phyloP scores from a whole-genome alignment of 768 basidiomycete species.

The Pholiota molesta region DNA sequence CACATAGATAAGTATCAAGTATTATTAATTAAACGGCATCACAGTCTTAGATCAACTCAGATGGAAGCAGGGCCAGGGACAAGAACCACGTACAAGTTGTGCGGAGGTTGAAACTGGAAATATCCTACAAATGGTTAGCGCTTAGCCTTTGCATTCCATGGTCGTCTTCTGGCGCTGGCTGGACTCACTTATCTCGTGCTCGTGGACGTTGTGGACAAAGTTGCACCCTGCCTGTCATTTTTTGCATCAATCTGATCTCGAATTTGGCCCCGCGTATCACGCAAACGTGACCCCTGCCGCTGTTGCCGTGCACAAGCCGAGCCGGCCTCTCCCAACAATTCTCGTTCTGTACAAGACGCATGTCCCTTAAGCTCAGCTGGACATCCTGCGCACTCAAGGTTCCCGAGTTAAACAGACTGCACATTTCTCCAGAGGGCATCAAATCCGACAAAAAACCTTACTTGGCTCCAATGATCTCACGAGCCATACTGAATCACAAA shows the following conservation, averaged over 20 bases:
- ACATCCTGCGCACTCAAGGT: too few relatives aligned
- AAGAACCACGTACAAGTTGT: not conserved
- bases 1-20: not conserved
- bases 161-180: not conserved
- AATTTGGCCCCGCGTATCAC: not conserved
- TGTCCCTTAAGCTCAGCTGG: too few relatives aligned
- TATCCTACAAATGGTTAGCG: not conserved
- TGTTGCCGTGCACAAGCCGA: too few relatives aligned
- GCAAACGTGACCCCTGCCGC: not conserved
- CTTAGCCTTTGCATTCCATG: too few relatives aligned
- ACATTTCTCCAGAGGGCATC: not conserved
- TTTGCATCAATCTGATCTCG: not conserved
- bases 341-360: too few relatives aligned
- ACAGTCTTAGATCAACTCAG: slow-evolving; percentile 1
- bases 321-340: not conserved
- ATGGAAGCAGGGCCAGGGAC: not conserved
- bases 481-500: not conserved
- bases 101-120: not conserved
- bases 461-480: not conserved
- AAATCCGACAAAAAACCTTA: not conserved
- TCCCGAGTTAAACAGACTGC: not conserved
- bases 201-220: not conserved
- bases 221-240: not conserved
- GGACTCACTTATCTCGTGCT: not conserved
- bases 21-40: slow-evolving; percentile 1